Percentiles rank a stretch among this genome's conserved stretches.
Conservation (phyloP, 352 stramenopile species). For the Thalassiosira mediterranea region DNA sequence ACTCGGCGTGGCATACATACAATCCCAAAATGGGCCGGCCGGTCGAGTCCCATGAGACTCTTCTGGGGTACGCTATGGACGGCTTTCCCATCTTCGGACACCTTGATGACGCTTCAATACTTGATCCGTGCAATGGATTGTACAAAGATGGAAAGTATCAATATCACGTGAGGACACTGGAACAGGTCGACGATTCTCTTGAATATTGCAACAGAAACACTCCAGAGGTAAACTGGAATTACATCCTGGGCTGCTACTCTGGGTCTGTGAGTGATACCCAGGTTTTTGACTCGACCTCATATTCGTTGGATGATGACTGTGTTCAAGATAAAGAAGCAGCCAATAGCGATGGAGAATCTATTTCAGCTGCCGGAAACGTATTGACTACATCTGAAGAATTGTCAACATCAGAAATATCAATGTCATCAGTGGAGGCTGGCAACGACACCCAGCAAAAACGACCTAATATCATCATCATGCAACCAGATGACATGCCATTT, state of each 20-base stretch:
- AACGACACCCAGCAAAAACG: too few relatives aligned
- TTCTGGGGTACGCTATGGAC: conserved; percentile 22
- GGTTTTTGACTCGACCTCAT: neutral
- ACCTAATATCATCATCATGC: conserved; percentile 52
- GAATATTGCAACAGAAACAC: neutral
- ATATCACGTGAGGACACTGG: conserved; percentile 15
- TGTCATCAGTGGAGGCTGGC: neutral
- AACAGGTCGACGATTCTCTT: conserved; percentile 13
- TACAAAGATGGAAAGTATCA: conserved; percentile 10
- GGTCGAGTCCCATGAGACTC: neutral
- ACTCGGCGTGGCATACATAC: conserved; percentile 12
- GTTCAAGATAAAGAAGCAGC: neutral
- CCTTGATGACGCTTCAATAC: conserved; percentile 2
- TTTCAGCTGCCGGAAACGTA: neutral
- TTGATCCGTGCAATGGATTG: conserved; percentile 21
- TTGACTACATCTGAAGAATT: neutral
- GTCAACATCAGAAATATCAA: neutral
- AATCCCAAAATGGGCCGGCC: conserved; percentile 14
- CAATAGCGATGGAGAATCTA: neutral
- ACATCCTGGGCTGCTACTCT: conserved; percentile 3
- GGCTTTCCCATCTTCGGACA: conserved; percentile 23
- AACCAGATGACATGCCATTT: conserved; percentile 52
- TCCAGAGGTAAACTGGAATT: conserved; percentile 5
- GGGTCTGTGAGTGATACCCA: neutral
- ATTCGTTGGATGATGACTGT: conserved; percentile 5